Percentiles rank a stretch among this genome's conserved stretches.
Evolutionary conservation across 1,284 basidiomycete genomes (phyloP).

Genomic region (Golubevia sp.): DNA sequence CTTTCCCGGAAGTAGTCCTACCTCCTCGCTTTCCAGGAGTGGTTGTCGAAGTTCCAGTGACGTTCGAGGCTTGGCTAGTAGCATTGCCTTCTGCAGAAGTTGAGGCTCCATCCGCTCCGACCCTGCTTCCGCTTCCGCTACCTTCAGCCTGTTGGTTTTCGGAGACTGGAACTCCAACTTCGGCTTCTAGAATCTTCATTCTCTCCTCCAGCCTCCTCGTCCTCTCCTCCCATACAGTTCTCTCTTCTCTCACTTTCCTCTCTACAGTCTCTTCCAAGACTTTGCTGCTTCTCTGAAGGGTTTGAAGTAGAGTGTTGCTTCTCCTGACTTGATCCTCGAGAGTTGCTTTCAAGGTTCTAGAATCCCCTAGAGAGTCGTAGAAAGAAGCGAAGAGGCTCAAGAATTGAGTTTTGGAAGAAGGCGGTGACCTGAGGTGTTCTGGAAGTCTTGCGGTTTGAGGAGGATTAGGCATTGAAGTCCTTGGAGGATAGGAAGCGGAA

Average conservation of each 20-base stretch:
- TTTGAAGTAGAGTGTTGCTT: conserved; percentile 52
- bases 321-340: conserved; percentile 55
- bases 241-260: conserved; percentile 37
- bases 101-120: background rate
- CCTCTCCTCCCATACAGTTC: conserved; percentile 37
- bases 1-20: background rate
- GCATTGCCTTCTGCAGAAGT: background rate
- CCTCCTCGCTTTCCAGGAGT: background rate
- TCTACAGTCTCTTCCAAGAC: conserved; percentile 55
- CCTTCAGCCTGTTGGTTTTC: background rate
- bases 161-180: background rate
- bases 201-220: conserved; percentile 36
- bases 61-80: background rate
- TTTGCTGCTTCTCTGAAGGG: conserved; percentile 45
- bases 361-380: conserved; percentile 53
- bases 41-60: background rate
- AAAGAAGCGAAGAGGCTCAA: conserved; percentile 55
- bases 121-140: background rate
- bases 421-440: conserved; percentile 40
- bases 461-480: conserved; percentile 14
- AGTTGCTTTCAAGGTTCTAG: conserved; percentile 53
- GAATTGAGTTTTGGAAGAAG: conserved; percentile 44
- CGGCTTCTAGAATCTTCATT: conserved; percentile 29
- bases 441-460: conserved; percentile 21
- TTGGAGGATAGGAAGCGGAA: conserved; percentile 7